Evolutionary conservation across 352 stramenopile species (phyloP), one percentile per base, ranked within the genome.

Genomic region (Stephanocyclus meneghinianus): DNA sequence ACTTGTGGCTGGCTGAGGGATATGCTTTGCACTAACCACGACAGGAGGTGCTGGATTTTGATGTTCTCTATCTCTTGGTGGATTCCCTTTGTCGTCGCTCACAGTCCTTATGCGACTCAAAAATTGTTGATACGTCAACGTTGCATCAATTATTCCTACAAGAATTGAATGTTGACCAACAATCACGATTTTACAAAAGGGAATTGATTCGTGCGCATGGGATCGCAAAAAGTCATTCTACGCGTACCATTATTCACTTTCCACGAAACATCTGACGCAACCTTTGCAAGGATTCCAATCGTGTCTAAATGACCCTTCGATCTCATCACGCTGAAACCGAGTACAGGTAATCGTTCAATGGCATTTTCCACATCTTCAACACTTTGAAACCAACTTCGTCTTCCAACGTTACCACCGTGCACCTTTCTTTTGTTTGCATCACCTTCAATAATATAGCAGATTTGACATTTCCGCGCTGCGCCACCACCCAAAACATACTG

Each of bases 361-460:
- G 78, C 78, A 64, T 73, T 65, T 61, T 78, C 60, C 16, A 81
- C 66, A 60, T 85, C 78, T 53, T 85, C 72, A 15, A 81, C 61
- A 64, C 70, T 80, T 66, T 83, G 76, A 63, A 80, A 80, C 55
- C 57, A 80, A n/a, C 55, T 83, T 32, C 62, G 45, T 26, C 81
- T 71, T 29, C 84, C 84, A 9, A 90, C 75, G 69, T 84, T 86
- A 15, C 81, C 81, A 18, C 74, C 79, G 18, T 84, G 80, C 0
- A 90, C 71, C 29, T 76, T 77, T 7, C 76, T 67, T 56, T 73
- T 84, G 35, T 84, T 83, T 21, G 72, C 64, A 63, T 85, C 77
- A 2, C 85, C 85, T 68, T 91, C 85, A 60, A 91, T 89, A 1
- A 91, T 83, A 61, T 88, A 91, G 15, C 67, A 81, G 21, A 91